Evolutionary conservation across 2,329 filamentous ascomycete species (phyloP).

Genomic region (Phaeosphaeriaceae sp.): DNA sequence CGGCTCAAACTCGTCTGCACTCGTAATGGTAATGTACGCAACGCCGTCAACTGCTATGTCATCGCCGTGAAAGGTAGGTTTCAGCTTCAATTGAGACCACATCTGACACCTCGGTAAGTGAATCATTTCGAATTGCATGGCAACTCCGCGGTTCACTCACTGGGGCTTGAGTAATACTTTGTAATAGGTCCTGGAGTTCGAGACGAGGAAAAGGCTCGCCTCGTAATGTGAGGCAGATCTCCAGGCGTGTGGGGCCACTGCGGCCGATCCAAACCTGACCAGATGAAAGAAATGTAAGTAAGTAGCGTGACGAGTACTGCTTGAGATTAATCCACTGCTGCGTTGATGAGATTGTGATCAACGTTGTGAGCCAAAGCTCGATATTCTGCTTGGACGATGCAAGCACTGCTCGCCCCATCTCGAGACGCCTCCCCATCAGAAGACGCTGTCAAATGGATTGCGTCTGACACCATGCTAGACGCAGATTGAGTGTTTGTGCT

Average conservation of each 20-base stretch:
- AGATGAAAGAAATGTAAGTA: slow-evolving; percentile 31
- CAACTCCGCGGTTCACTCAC: slow-evolving; percentile 31
- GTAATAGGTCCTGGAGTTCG: slow-evolving; percentile 27
- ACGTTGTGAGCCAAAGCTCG: slow-evolving; percentile 46
- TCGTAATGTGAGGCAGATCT: slow-evolving; percentile 31
- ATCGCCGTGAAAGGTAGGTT: slow-evolving; percentile 21
- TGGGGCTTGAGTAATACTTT: slow-evolving; percentile 36
- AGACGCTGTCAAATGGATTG: neutral
- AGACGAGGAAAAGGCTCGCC: slow-evolving; percentile 28
- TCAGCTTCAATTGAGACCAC: slow-evolving; percentile 44
- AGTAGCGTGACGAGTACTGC: slow-evolving; percentile 17
- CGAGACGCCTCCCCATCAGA: slow-evolving; percentile 35
- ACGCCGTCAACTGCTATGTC: slow-evolving; percentile 5
- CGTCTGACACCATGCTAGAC: neutral
- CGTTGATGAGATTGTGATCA: slow-evolving; percentile 43
- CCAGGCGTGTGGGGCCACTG: slow-evolving; percentile 41
- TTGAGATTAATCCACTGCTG: slow-evolving; percentile 32
- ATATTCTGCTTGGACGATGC: slow-evolving; percentile 26
- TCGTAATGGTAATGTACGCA: slow-evolving; percentile 30
- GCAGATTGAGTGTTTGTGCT: neutral
- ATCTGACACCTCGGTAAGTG: slow-evolving; percentile 22
- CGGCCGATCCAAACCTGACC: slow-evolving; percentile 42
- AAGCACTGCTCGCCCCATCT: slow-evolving; percentile 46
- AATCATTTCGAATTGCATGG: slow-evolving; percentile 4
- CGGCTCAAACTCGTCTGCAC: slow-evolving; percentile 11